A percentile compares a stretch with the other conserved stretches of the same genome.
phyloP scores from a whole-genome alignment of 1,284 basidiomycete species.

The Ustilago lituana region DNA sequence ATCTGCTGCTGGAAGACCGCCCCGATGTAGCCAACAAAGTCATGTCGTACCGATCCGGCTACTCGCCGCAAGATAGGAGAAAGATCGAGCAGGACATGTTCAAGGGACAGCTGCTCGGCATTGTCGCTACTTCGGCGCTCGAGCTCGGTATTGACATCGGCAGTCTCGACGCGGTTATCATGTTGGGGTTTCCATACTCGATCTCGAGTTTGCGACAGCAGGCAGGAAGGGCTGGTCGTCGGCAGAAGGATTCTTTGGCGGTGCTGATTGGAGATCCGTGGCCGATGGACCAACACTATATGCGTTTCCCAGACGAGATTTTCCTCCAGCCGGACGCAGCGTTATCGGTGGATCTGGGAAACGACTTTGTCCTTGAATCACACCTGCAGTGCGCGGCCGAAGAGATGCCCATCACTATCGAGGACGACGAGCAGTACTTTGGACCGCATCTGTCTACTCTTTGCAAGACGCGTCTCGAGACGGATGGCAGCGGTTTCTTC shows the following conservation, averaged over 20 bases:
- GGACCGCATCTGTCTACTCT: slow-evolving; percentile 71
- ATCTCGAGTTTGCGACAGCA: slow-evolving; percentile 79
- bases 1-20: slow-evolving; percentile 79
- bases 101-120: slow-evolving; percentile 79
- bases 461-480: slow-evolving; percentile 73
- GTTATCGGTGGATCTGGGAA: slow-evolving; percentile 79
- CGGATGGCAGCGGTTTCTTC: slow-evolving; percentile 77
- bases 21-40: slow-evolving; percentile 80
- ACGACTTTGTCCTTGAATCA: slow-evolving; percentile 79
- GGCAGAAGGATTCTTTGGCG: slow-evolving; percentile 82
- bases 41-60: slow-evolving; percentile 85
- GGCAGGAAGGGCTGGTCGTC: slow-evolving; percentile 84
- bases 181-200: slow-evolving; percentile 82
- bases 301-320: slow-evolving; percentile 73
- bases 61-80: slow-evolving; percentile 77
- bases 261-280: slow-evolving; percentile 79
- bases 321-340: slow-evolving; percentile 72
- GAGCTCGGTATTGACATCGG: slow-evolving; percentile 93
- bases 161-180: slow-evolving; percentile 84
- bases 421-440: slow-evolving; percentile 78
- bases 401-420: slow-evolving; percentile 79
- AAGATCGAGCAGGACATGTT: slow-evolving; percentile 87
- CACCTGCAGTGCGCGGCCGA: slow-evolving; percentile 88
- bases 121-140: slow-evolving; percentile 89
- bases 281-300: slow-evolving; percentile 82